Percentiles rank a stretch among this genome's conserved stretches.
Evolutionary conservation across 169 alveolate species (phyloP).

Genomic region (Eimeria necatrix): DNA sequence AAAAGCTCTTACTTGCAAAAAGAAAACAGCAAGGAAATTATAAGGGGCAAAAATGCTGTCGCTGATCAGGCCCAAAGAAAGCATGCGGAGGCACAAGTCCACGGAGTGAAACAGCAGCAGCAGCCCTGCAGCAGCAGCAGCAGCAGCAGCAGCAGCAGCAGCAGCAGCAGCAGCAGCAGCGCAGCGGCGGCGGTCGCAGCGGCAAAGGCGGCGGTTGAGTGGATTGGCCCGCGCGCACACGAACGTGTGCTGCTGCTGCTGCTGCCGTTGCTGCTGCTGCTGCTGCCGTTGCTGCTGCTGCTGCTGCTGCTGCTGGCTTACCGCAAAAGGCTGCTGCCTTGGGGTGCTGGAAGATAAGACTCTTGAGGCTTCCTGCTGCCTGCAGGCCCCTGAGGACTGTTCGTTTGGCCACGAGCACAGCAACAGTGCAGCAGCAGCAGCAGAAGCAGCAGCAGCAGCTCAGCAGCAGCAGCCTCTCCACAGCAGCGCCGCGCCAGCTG

Average conservation of each 20-base stretch:
- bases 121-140: neutral
- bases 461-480: neutral
- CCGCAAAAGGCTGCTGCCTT: constrained; percentile 37
- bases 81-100: neutral
- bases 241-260: neutral
- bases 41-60: neutral
- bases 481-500: neutral
- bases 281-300: neutral
- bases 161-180: constrained; percentile 37
- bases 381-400: neutral
- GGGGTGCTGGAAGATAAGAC: neutral
- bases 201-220: neutral
- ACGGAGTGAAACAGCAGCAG: neutral
- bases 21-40: constrained; percentile 21
- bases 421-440: constrained; percentile 49
- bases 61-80: neutral
- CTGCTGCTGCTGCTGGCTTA: neutral
- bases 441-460: neutral
- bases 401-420: constrained; percentile 17
- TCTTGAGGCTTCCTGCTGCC: neutral
- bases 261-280: neutral
- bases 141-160: too few species aligned
- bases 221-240: neutral
- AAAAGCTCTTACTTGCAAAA: neutral
- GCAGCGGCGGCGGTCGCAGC: neutral